Evolutionary conservation across 163 green algal genomes (phyloP).

Genomic region (Chloroidium sp.): DNA sequence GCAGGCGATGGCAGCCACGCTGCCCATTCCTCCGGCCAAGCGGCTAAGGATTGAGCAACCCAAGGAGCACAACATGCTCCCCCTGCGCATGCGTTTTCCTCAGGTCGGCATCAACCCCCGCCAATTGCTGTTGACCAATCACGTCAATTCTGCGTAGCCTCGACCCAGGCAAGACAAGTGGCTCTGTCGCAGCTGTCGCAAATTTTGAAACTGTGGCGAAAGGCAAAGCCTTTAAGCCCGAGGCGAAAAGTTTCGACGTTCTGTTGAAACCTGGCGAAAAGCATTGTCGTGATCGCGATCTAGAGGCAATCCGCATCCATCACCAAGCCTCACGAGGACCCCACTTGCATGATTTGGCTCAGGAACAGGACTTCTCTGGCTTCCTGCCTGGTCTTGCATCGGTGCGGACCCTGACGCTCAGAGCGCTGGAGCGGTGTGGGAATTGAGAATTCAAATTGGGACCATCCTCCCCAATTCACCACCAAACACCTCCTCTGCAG

Average conservation of each 20-base stretch:
- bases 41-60: not conserved
- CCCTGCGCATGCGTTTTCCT: not conserved
- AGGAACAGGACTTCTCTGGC: no score
- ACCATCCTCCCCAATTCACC: not conserved
- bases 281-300: no score
- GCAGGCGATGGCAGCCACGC: not conserved
- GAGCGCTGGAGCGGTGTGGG: not conserved
- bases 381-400: no score
- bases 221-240: not conserved
- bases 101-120: not conserved
- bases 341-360: no score
- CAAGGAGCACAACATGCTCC: not conserved
- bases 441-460: not conserved
- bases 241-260: no score
- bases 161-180: not conserved
- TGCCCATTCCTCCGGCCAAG: not conserved
- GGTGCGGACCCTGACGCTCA: not conserved
- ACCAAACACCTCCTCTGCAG: slow-evolving; percentile 21
- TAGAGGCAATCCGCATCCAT: no score
- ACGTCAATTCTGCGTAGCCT: not conserved
- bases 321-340: no score
- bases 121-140: not conserved
- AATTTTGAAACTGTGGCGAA: not conserved
- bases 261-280: no score
- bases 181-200: not conserved